Percentiles rank a stretch among this genome's conserved stretches.
Conservation (phyloP, 345 rosid genomes). For the Lumnitzera racemosa region DNA sequence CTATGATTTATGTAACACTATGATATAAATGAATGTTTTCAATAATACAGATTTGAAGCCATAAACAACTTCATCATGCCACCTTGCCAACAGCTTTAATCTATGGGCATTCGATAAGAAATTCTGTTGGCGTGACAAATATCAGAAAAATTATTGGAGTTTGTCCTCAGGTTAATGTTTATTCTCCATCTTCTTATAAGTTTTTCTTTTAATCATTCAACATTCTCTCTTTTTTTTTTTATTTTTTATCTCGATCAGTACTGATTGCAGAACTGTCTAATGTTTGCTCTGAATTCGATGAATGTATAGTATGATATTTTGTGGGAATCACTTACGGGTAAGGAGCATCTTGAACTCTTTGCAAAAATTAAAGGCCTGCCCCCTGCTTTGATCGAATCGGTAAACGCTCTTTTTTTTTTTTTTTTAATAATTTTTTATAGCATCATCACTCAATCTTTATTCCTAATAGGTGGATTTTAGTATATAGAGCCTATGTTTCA, state of each 20-base stretch:
- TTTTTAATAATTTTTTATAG: not conserved
- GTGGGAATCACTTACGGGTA: slow-evolving; percentile 83
- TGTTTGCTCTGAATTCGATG: not conserved
- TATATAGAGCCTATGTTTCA: too few relatives aligned
- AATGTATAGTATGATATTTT: slow-evolving; percentile 68
- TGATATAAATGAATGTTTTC: too few relatives aligned
- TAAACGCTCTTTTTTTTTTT: slow-evolving; percentile 19
- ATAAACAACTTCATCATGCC: too few relatives aligned
- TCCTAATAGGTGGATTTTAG: too few relatives aligned
- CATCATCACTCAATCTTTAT: too few relatives aligned
- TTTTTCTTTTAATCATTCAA: not conserved
- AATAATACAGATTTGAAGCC: too few relatives aligned
- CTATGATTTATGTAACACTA: too few relatives aligned
- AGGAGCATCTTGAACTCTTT: slow-evolving; percentile 81
- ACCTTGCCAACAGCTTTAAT: slow-evolving; percentile 44
- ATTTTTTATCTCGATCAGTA: too few relatives aligned
- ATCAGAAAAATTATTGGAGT: slow-evolving; percentile 72
- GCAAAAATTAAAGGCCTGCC: slow-evolving; percentile 75
- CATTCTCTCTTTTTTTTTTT: not conserved
- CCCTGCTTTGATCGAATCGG: slow-evolving; percentile 47
- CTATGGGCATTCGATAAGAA: slow-evolving; percentile 66
- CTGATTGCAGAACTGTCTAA: not conserved
- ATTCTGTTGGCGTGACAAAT: slow-evolving; percentile 79
- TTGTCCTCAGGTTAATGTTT: slow-evolving; percentile 74
- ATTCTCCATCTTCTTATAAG: not conserved